Evolutionary conservation across 257 asterid genomes (phyloP).

Genomic region (Fraxinus cuspidata): DNA sequence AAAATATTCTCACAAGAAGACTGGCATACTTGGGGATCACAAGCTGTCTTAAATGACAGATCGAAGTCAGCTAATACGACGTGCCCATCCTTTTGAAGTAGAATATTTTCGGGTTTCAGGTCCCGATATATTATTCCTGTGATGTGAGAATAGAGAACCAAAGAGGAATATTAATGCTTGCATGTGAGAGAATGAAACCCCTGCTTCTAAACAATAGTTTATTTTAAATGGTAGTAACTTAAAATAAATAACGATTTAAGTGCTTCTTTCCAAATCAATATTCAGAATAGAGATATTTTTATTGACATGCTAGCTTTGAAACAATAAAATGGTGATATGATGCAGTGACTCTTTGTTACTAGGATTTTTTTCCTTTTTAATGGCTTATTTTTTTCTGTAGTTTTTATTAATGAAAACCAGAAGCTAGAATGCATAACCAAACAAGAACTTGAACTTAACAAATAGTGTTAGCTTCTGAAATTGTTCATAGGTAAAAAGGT

Average conservation of each 20-base stretch:
- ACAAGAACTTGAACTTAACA: neutral
- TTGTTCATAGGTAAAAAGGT: neutral
- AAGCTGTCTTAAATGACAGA: slow-evolving; percentile 79
- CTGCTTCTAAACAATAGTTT: slow-evolving; percentile 12
- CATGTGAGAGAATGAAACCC: slow-evolving; percentile 1
- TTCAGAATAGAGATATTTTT: neutral
- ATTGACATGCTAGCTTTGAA: slow-evolving; percentile 6
- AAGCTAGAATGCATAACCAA: slow-evolving; percentile 2
- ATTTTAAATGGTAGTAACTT: neutral
- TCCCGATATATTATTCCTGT: slow-evolving; percentile 95
- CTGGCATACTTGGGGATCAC: slow-evolving; percentile 78
- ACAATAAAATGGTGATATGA: neutral
- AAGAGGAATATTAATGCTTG: slow-evolving; percentile 18
- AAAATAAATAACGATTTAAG: neutral
- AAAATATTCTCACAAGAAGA: slow-evolving; percentile 9
- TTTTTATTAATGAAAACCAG: neutral
- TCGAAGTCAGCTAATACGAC: slow-evolving; percentile 81
- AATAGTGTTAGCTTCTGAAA: neutral
- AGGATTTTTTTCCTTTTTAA: neutral
- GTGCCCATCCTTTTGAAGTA: slow-evolving; percentile 89
- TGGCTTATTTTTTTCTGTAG: neutral
- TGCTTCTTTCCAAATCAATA: neutral
- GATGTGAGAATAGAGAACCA: slow-evolving; percentile 25
- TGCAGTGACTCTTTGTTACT: neutral
- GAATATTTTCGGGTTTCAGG: slow-evolving; percentile 91